phyloP scores from a whole-genome alignment of 768 basidiomycete species.

The Podaxis sp. region DNA sequence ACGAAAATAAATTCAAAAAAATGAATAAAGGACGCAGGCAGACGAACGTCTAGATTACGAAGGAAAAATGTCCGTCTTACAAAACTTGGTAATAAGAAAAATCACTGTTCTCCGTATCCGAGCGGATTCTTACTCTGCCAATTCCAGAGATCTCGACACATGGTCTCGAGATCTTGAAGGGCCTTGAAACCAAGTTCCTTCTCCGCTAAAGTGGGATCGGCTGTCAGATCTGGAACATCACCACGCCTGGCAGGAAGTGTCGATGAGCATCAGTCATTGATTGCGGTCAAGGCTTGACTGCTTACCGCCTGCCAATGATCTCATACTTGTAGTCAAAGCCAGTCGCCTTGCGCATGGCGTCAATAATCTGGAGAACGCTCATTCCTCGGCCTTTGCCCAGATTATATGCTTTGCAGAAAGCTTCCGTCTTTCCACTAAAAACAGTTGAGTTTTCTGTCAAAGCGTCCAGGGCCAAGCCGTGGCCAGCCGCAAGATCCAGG shows the following conservation, averaged over 20 bases:
- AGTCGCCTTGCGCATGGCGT: constrained; percentile 91
- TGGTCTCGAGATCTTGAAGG: constrained; percentile 74
- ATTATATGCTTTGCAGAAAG: constrained; percentile 91
- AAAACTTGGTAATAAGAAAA: neutral
- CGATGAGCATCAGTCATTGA: constrained; percentile 8
- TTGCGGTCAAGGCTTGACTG: constrained; percentile 12
- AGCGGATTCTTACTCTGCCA: constrained; percentile 94
- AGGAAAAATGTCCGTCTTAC: neutral
- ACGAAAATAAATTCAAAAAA: neutral
- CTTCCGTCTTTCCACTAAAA: constrained; percentile 55
- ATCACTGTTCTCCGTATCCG: constrained; percentile 54
- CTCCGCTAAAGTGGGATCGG: constrained; percentile 88
- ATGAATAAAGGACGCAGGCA: neutral
- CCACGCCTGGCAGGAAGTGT: constrained; percentile 58
- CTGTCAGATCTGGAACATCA: constrained; percentile 95
- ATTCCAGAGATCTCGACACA: constrained; percentile 98
- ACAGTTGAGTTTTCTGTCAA: constrained; percentile 57
- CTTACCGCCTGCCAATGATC: constrained; percentile 87
- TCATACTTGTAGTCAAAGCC: constrained; percentile 87
- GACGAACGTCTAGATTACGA: neutral
- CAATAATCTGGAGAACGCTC: constrained; percentile 91
- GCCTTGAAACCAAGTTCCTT: constrained; percentile 93
- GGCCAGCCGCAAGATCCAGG: constrained; percentile 92
- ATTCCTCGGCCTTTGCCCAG: constrained; percentile 91
- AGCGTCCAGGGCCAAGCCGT: constrained; percentile 87